Evolutionary conservation across 176 grass and related monocot genomes (phyloP), one percentile per base, ranked within the genome.

Genomic region (Paspalum vaginatum): DNA sequence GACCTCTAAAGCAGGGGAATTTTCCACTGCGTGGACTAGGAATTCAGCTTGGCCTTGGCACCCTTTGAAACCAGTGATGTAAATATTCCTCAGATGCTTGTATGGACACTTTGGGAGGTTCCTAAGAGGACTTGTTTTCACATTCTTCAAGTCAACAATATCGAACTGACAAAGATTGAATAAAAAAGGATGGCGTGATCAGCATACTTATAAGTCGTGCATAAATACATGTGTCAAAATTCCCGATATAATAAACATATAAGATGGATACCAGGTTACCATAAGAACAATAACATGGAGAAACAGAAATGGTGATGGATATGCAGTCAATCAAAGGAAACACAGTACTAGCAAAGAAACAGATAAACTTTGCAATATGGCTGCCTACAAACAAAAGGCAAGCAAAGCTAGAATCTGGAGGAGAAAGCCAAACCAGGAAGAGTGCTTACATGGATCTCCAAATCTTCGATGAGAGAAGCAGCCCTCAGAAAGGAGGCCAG

Each of bases 371-470:
- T 61, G 11, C 4, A 10, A 15, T 24, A 32, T 32, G 32, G 32
- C 32, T 32, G 32, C 32, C 32, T 32, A 32, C 32, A 32, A 32
- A 32, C 32, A 32, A 32, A 32, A 32, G 32, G 3, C 32, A 32
- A 32, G 32, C 32, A 32, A 32, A 32, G 32, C 32, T 32, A 32
- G 32, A 32, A 3, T 32, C 2, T 32, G 32, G 32, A 3, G 11
- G 21, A 9, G 11, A 40, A 41, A 37, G 49, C 8, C 24, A 61
- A 61, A 38, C 9, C 60, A 11, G 42, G 32, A 50, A 48, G 9
- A 51, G 65, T 58, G 58, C 65, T 80, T 68, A 80, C 65, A 81
- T 81, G 41, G 6, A 81, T 48, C 41, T 81, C 53, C 18, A 81
- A 24, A 22, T 71, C 56, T 81, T 81, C 54, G 32, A 81, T 21